A percentile compares a stretch with the other conserved stretches of the same genome.
These are phyloP conservation scores for Hypoxylon sp. DNA, from an alignment of 2,329 filamentous ascomycete genomes.

Conservation along the genomic window DNA sequence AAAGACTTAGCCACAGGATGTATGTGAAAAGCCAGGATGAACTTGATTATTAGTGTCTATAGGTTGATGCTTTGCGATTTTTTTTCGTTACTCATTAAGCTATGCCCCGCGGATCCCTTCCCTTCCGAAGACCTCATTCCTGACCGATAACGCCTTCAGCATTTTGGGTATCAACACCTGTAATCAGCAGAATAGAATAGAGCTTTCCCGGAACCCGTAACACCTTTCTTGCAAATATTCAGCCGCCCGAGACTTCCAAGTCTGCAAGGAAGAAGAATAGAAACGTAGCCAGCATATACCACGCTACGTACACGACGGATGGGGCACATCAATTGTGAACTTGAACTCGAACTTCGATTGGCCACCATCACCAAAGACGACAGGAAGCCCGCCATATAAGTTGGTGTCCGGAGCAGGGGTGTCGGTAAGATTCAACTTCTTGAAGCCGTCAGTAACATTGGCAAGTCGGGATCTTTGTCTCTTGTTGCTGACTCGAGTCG, in stretches of 20 bases:
- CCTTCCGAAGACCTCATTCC: conserved; percentile 14
- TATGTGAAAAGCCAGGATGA: not conserved
- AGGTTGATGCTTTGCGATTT: conserved; percentile 6
- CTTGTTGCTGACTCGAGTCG: conserved; percentile 32
- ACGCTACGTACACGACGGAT: conserved; percentile 16
- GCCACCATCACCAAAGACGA: conserved; percentile 49
- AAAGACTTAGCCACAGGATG: not conserved
- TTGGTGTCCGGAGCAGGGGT: conserved; percentile 7
- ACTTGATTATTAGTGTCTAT: conserved; percentile 1
- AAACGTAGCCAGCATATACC: not conserved
- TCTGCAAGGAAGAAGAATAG: not conserved
- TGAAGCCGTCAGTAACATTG: conserved; percentile 19
- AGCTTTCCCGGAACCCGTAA: conserved; percentile 17
- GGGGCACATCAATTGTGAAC: conserved; percentile 44
- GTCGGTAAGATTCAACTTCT: conserved; percentile 9
- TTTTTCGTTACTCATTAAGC: conserved; percentile 30
- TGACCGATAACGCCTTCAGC: conserved; percentile 40
- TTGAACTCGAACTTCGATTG: conserved; percentile 50
- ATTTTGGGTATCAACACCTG: conserved; percentile 47
- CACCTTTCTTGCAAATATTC: conserved; percentile 6
- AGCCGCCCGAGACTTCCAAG: not conserved
- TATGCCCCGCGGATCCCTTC: conserved; percentile 21
- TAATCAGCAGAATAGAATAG: conserved; percentile 25
- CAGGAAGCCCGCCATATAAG: conserved; percentile 39
- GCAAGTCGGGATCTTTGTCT: conserved; percentile 23